These are phyloP conservation scores for Erodium texanum DNA, from an alignment of 441 rosid genomes.

Conservation along the genomic window DNA sequence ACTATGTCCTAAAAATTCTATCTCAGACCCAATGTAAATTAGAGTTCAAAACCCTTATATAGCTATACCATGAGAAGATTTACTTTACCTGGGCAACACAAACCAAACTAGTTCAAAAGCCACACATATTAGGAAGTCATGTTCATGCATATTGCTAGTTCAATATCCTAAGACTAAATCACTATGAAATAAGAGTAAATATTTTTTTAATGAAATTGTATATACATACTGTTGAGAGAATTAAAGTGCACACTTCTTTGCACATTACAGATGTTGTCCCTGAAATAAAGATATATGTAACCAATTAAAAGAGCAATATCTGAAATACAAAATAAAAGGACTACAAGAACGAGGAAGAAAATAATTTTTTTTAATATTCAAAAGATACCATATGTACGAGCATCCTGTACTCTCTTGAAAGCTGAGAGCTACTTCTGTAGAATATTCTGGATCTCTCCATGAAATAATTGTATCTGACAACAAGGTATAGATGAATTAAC, in stretches of 20 bases:
- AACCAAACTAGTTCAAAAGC: neutral
- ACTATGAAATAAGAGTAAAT: neutral
- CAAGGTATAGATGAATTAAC: neutral
- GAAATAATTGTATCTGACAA: constrained; percentile 87
- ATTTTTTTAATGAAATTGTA: neutral
- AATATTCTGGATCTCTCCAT: constrained; percentile 91
- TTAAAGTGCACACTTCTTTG: constrained; percentile 81
- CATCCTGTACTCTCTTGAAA: constrained; percentile 97
- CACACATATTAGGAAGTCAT: no score
- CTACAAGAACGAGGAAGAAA: neutral
- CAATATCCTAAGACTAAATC: neutral
- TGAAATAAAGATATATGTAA: constrained; percentile 20
- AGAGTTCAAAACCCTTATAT: neutral
- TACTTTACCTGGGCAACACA: neutral
- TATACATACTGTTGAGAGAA: constrained; percentile 68
- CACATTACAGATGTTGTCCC: constrained; percentile 84
- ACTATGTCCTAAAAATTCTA: neutral
- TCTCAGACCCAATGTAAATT: neutral
- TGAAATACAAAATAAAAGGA: constrained; percentile 2
- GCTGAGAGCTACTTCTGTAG: constrained; percentile 93
- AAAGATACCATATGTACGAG: constrained; percentile 76
- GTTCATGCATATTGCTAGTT: no score
- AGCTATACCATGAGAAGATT: no score
- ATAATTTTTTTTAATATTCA: neutral
- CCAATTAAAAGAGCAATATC: constrained; percentile 13